Evolutionary conservation across 2,329 filamentous ascomycete species (phyloP).

Genomic region (Macrophomina phaseolina): DNA sequence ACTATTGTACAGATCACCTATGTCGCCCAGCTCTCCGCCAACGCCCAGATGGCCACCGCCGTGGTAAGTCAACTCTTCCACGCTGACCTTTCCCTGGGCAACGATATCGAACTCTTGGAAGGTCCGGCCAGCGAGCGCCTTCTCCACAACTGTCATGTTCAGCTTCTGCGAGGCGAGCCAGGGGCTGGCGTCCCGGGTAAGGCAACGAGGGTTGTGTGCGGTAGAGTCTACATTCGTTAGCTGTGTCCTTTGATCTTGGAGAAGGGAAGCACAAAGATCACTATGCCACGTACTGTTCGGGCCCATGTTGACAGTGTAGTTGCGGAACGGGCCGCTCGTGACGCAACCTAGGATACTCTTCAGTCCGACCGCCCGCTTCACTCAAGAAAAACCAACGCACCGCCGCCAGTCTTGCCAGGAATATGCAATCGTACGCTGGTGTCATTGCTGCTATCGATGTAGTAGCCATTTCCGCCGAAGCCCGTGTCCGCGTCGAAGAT

Average conservation of each 20-base stretch:
- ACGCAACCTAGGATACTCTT: constrained; percentile 55
- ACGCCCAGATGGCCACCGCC: constrained; percentile 55
- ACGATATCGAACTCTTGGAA: constrained; percentile 21
- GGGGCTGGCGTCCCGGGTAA: constrained; percentile 11
- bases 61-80: constrained; percentile 37
- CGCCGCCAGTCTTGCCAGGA: constrained; percentile 16
- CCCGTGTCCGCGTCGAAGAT: constrained; percentile 26
- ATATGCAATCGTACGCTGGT: constrained; percentile 16
- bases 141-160: constrained; percentile 17
- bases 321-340: constrained; percentile 57
- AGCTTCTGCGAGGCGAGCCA: constrained; percentile 22
- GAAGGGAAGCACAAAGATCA: background rate
- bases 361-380: constrained; percentile 31
- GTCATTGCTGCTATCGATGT: constrained; percentile 24
- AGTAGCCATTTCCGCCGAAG: constrained; percentile 28
- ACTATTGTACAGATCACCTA: constrained; percentile 13
- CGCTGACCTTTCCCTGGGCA: background rate
- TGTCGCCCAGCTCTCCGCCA: constrained; percentile 30
- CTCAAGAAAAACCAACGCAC: background rate
- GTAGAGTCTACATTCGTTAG: constrained; percentile 11
- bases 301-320: constrained; percentile 53
- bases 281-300: constrained; percentile 42
- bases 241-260: background rate
- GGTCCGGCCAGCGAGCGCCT: constrained; percentile 1
- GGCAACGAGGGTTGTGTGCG: constrained; percentile 23